These are phyloP conservation scores for Gossypium aridum DNA, from an alignment of 441 rosid species.

Conservation along the genomic window DNA sequence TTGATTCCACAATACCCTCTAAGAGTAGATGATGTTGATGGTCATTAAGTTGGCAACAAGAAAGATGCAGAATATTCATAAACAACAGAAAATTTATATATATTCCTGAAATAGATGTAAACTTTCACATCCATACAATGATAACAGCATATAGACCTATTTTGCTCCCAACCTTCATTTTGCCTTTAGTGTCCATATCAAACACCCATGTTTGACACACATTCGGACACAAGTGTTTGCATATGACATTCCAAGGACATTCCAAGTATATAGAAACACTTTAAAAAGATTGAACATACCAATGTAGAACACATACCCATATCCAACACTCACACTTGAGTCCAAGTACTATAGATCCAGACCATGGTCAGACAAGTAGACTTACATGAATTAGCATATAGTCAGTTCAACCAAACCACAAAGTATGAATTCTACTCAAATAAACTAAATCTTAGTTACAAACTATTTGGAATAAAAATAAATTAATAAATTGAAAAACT, in stretches of 20 bases:
- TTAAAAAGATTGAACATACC: not conserved
- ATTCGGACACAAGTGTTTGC: not conserved
- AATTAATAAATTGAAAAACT: not conserved
- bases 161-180: not conserved
- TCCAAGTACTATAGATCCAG: not conserved
- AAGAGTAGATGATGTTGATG: not conserved
- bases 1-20: not conserved
- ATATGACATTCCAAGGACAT: not conserved
- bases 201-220: not conserved
- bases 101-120: not conserved
- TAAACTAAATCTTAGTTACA: not conserved
- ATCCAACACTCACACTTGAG: not conserved
- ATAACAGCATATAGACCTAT: not conserved
- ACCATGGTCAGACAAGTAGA: not conserved
- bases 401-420: not conserved
- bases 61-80: not conserved
- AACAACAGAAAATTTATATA: not conserved
- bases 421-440: constrained; percentile 3
- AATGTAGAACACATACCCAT: not conserved
- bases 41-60: not conserved
- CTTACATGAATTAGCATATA: not conserved
- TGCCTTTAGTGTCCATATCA: not conserved
- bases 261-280: not conserved
- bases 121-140: not conserved
- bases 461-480: not conserved